phyloP scores from a whole-genome alignment of 169 alveolate species.

The Perkinsus chesapeaki region DNA sequence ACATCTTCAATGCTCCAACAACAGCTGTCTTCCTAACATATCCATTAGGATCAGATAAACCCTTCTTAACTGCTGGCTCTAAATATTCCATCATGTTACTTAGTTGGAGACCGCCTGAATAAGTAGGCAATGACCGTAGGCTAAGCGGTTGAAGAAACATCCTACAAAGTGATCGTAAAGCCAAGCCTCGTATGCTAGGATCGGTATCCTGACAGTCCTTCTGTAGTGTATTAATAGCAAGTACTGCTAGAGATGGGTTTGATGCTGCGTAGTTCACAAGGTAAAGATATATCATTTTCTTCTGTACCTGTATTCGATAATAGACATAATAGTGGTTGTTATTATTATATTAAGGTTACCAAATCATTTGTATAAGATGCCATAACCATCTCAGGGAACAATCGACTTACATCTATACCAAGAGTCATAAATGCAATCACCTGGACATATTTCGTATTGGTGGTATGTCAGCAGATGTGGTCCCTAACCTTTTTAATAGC shows the following conservation, averaged over 20 bases:
- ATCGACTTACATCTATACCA: constrained; percentile 93
- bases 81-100: constrained; percentile 65
- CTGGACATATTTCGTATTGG: too few relatives aligned
- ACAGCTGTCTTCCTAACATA: constrained; percentile 94
- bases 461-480: too few relatives aligned
- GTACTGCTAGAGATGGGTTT: constrained; percentile 89
- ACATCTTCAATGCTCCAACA: constrained; percentile 81
- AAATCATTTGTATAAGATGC: constrained; percentile 91
- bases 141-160: constrained; percentile 69
- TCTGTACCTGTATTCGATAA: constrained; percentile 55
- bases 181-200: constrained; percentile 95
- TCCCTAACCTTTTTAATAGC: constrained; percentile 78
- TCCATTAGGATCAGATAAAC: constrained; percentile 75
- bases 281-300: constrained; percentile 95
- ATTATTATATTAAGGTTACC: constrained; percentile 18
- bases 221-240: constrained; percentile 93
- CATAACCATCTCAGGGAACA: constrained; percentile 94
- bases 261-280: constrained; percentile 74
- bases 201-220: constrained; percentile 91
- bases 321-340: not conserved
- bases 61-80: constrained; percentile 71
- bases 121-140: not conserved
- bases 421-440: constrained; percentile 73
- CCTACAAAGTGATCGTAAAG: constrained; percentile 85
- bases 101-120: not conserved